Evolutionary conservation across 306 rosid genomes (phyloP).

Genomic region (Quercus berberidifolia): DNA sequence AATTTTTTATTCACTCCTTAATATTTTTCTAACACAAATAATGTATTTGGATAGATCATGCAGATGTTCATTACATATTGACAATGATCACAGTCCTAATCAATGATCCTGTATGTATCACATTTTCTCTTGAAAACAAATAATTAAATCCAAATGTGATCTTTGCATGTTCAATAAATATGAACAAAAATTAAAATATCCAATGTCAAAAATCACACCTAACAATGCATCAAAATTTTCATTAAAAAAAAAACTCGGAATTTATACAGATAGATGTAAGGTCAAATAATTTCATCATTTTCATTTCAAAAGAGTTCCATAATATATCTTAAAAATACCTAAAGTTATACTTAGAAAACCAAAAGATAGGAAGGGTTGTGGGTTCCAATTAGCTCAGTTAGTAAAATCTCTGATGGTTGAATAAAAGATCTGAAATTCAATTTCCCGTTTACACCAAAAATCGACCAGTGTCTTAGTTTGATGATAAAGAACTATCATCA

Average conservation of each 20-base stretch:
- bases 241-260: background rate
- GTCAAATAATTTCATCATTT: background rate
- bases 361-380: background rate
- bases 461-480: rapidly evolving
- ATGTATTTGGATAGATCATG: too few species aligned
- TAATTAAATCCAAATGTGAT: background rate
- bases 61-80: background rate
- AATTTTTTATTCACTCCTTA: too few species aligned
- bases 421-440: rapidly evolving
- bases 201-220: slow-evolving; percentile 1
- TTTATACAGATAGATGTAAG: slow-evolving; percentile 17
- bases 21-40: too few species aligned
- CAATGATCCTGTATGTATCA: background rate
- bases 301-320: background rate
- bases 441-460: too few species aligned
- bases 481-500: too few species aligned
- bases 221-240: slow-evolving; percentile 12
- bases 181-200: background rate
- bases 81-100: background rate
- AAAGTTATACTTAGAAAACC: slow-evolving; percentile 19
- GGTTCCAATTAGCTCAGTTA: rapidly evolving
- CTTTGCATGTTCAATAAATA: background rate
- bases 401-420: too few species aligned
- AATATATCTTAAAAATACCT: slow-evolving; percentile 6
- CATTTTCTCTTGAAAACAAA: background rate